Percentiles rank a stretch among this genome's conserved stretches.
phyloP scores from a whole-genome alignment of 2,329 filamentous ascomycete genomes.

The Ophiocordyceps camponoti-leonardi region DNA sequence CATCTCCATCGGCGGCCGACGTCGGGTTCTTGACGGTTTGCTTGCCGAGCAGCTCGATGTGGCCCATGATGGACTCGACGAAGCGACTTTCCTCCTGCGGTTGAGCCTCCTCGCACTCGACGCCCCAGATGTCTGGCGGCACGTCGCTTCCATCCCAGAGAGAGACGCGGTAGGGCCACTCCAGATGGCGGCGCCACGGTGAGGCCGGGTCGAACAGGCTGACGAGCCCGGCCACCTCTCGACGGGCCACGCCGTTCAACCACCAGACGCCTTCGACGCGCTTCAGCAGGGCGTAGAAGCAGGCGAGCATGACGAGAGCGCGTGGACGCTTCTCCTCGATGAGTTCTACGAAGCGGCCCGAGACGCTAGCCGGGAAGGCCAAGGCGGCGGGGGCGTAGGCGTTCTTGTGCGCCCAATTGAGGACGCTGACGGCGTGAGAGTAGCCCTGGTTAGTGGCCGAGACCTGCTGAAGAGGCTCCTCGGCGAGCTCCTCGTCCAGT shows the following conservation, averaged over 20 bases:
- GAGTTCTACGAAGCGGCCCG: slow-evolving; percentile 40
- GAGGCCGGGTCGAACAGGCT: slow-evolving; percentile 40
- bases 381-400: slow-evolving; percentile 40
- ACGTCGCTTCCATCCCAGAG: slow-evolving; percentile 36
- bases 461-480: slow-evolving; percentile 13
- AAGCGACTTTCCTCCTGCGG: slow-evolving; percentile 16
- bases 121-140: slow-evolving; percentile 39
- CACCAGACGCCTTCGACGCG: slow-evolving; percentile 49
- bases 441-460: slow-evolving; percentile 32
- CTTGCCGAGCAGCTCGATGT: slow-evolving; percentile 22
- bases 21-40: slow-evolving; percentile 11
- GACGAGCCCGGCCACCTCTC: slow-evolving; percentile 47
- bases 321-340: slow-evolving; percentile 41
- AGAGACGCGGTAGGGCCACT: slow-evolving; percentile 43
- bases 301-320: slow-evolving; percentile 45
- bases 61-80: slow-evolving; percentile 19
- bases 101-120: slow-evolving; percentile 29
- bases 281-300: slow-evolving; percentile 49
- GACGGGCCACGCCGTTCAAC: slow-evolving; percentile 47
- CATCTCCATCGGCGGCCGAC: slow-evolving; percentile 13
- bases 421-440: slow-evolving; percentile 44
- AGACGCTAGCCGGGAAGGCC: slow-evolving; percentile 47
- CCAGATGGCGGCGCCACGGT: slow-evolving; percentile 42
- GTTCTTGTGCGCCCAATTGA: slow-evolving; percentile 49
- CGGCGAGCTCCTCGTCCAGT: slow-evolving; percentile 35